A percentile compares a stretch with the other conserved stretches of the same genome.
Conservation (phyloP, 164 flowering plant species). For the Brasenia schreberi region DNA sequence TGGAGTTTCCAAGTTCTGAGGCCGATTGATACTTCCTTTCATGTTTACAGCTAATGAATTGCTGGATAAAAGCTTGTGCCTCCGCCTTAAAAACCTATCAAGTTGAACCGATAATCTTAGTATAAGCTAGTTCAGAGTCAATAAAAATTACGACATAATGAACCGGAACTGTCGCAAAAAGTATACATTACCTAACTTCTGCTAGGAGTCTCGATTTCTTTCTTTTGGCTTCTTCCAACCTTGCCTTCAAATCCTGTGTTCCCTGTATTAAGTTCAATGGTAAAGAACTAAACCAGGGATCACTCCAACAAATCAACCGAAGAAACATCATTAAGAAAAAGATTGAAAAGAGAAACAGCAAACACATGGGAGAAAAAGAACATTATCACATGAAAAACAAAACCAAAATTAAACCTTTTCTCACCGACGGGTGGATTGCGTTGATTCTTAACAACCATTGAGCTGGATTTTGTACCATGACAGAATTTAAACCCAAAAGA, state of each 20-base stretch:
- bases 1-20: conserved; percentile 1
- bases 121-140: neutral
- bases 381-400: too few species aligned
- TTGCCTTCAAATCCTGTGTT: conserved; percentile 28
- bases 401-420: too few species aligned
- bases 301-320: neutral
- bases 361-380: neutral
- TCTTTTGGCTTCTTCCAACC: conserved; percentile 28
- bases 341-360: neutral
- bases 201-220: conserved; percentile 37
- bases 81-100: conserved; percentile 44
- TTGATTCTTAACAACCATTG: too few species aligned
- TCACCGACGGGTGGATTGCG: too few species aligned
- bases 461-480: too few species aligned
- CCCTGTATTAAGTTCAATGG: conserved; percentile 30
- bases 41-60: conserved; percentile 12
- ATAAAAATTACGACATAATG: neutral
- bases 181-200: conserved; percentile 51
- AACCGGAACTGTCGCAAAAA: neutral
- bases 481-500: too few species aligned
- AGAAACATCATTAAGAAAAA: neutral
- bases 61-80: conserved; percentile 28
- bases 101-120: neutral
- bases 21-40: conserved; percentile 8
- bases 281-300: neutral